Evolutionary conservation across 306 rosid genomes (phyloP).

Genomic region (Vachellia pachyceras): DNA sequence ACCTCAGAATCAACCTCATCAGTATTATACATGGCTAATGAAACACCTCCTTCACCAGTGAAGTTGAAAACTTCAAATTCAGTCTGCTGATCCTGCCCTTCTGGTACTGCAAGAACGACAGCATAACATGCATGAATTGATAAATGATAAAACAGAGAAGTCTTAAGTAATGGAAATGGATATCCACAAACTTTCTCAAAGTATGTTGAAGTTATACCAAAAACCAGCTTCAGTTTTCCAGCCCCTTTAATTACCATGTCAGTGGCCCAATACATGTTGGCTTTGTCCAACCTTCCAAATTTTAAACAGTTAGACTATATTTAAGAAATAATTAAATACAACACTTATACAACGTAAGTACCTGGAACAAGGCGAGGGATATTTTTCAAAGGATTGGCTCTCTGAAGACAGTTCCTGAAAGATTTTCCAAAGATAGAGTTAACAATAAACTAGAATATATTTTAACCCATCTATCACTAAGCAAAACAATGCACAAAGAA

Average conservation of each 20-base stretch:
- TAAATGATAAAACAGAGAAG: conserved; percentile 8
- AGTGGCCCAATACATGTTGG: conserved; percentile 89
- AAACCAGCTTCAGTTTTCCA: conserved; percentile 82
- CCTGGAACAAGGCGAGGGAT: conserved; percentile 96
- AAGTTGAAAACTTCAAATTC: conserved; percentile 85
- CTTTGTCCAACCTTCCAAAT: conserved; percentile 85
- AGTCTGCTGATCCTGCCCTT: conserved; percentile 71
- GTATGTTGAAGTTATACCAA: conserved; percentile 62
- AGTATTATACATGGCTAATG: conserved; percentile 87
- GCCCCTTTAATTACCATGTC: conserved; percentile 88
- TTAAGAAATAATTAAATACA: neutral
- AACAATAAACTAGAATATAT: conserved; percentile 24
- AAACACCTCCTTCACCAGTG: conserved; percentile 90
- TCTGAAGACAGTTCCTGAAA: conserved; percentile 94
- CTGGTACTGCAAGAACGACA: conserved; percentile 63
- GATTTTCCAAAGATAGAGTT: neutral
- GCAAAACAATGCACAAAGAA: conserved; percentile 1
- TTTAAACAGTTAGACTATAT: conserved; percentile 29
- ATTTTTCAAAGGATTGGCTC: conserved; percentile 94
- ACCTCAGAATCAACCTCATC: conserved; percentile 75
- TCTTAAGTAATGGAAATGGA: neutral
- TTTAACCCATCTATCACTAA: neutral
- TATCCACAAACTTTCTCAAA: conserved; percentile 15
- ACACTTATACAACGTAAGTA: conserved; percentile 38
- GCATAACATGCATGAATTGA: neutral